Percentiles rank a stretch among this genome's conserved stretches.
phyloP scores from a whole-genome alignment of 495 filamentous ascomycete genomes.

The Apodospora peruviana region DNA sequence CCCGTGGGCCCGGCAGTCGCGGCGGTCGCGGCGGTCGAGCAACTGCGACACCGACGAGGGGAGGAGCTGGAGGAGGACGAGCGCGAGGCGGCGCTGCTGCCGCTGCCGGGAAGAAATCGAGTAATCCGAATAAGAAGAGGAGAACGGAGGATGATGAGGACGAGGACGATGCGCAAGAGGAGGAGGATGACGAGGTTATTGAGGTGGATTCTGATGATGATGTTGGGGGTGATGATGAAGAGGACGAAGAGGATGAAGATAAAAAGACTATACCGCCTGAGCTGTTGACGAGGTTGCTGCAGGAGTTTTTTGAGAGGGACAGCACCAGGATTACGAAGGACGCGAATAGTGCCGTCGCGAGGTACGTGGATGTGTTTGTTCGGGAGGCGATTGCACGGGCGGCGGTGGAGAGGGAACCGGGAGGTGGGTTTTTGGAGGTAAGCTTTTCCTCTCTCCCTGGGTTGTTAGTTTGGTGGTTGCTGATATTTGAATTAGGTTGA shows the following conservation, averaged over 20 bases:
- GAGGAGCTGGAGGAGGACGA: too few species aligned
- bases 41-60: too few species aligned
- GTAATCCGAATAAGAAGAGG: too few species aligned
- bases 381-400: slow-evolving; percentile 84
- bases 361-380: slow-evolving; percentile 90
- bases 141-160: slow-evolving; percentile 21
- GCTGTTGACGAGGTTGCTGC: slow-evolving; percentile 67
- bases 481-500: slow-evolving; percentile 46
- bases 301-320: slow-evolving; percentile 69
- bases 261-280: slow-evolving; percentile 59
- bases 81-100: too few species aligned
- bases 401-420: slow-evolving; percentile 53
- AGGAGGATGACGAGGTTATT: slow-evolving; percentile 13
- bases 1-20: too few species aligned
- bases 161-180: not conserved
- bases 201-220: slow-evolving; percentile 13
- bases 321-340: slow-evolving; percentile 68
- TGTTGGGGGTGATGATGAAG: slow-evolving; percentile 14
- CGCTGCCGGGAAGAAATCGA: too few species aligned
- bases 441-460: slow-evolving; percentile 21
- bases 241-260: slow-evolving; percentile 29
- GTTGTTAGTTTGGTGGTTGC: slow-evolving; percentile 12
- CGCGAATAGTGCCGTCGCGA: slow-evolving; percentile 70
- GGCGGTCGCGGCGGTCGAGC: too few species aligned
- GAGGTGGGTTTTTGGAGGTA: slow-evolving; percentile 70